These are phyloP conservation scores for Globisporangium okanoganense DNA, from an alignment of 352 stramenopile species.

Conservation along the genomic window DNA sequence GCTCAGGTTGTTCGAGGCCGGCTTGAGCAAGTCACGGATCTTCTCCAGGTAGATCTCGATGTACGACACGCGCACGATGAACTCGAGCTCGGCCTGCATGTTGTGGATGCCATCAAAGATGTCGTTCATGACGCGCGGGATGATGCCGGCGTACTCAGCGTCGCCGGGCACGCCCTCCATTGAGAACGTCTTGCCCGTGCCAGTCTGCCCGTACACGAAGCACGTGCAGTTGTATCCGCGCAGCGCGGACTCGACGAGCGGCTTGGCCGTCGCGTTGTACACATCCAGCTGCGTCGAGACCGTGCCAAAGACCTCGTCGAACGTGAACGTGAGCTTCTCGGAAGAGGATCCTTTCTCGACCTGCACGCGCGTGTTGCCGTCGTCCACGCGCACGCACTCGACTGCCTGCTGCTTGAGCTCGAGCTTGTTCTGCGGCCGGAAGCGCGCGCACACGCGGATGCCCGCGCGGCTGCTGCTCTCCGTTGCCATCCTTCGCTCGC, in stretches of 20 bases:
- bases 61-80: slow-evolving; percentile 96
- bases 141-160: slow-evolving; percentile 63
- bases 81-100: slow-evolving; percentile 81
- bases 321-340: slow-evolving; percentile 62
- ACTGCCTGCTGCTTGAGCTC: slow-evolving; percentile 65
- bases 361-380: slow-evolving; percentile 37
- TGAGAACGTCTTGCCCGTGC: slow-evolving; percentile 92
- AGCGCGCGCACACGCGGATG: slow-evolving; percentile 68
- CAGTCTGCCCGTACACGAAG: slow-evolving; percentile 92
- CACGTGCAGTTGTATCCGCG: slow-evolving; percentile 89
- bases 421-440: slow-evolving; percentile 76
- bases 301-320: slow-evolving; percentile 66
- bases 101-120: slow-evolving; percentile 66
- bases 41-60: slow-evolving; percentile 99
- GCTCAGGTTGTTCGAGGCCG: slow-evolving; percentile 50
- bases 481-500: not conserved
- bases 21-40: slow-evolving; percentile 93
- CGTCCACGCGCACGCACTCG: slow-evolving; percentile 52
- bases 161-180: slow-evolving; percentile 78
- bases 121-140: slow-evolving; percentile 69
- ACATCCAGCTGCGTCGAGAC: slow-evolving; percentile 54
- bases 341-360: slow-evolving; percentile 5
- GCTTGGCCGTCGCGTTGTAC: slow-evolving; percentile 61
- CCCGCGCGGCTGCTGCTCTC: slow-evolving; percentile 23
- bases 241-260: slow-evolving; percentile 52